phyloP scores from a whole-genome alignment of 1,284 basidiomycete genomes.

The Austroboletus olivaceoglutinosus region DNA sequence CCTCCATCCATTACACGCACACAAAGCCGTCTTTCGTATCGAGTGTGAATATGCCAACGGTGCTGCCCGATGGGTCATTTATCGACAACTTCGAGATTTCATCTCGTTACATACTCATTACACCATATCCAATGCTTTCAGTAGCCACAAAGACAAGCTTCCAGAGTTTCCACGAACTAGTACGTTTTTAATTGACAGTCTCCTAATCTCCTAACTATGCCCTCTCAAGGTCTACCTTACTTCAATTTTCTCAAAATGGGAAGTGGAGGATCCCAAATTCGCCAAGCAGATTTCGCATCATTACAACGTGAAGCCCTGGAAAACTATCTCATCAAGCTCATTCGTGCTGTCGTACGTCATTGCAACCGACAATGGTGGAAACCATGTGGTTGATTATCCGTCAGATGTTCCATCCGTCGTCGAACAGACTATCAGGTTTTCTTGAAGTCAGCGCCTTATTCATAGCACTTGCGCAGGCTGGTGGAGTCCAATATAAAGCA shows the following conservation, averaged over 20 bases:
- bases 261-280: conserved; percentile 47
- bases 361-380: not conserved
- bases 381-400: not conserved
- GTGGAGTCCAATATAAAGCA: conserved; percentile 86
- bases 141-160: conserved; percentile 68
- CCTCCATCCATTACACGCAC: conserved; percentile 74
- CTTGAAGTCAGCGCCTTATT: conserved; percentile 92
- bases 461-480: conserved; percentile 78
- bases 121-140: conserved; percentile 79
- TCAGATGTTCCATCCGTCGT: conserved; percentile 95
- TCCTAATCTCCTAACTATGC: not conserved
- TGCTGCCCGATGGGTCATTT: conserved; percentile 94
- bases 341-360: conserved; percentile 73
- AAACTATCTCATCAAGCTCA: conserved; percentile 86
- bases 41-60: conserved; percentile 98
- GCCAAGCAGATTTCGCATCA: conserved; percentile 74
- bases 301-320: conserved; percentile 82
- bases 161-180: conserved; percentile 92
- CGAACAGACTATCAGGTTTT: conserved; percentile 92
- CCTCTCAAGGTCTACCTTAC: conserved; percentile 71
- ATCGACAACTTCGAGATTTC: conserved; percentile 93
- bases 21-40: conserved; percentile 86
- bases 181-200: conserved; percentile 36
- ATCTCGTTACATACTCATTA: conserved; percentile 91
- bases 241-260: conserved; percentile 77